These are phyloP conservation scores for Colletotrichum phormii DNA, from an alignment of 2,329 filamentous ascomycete species.

Conservation along the genomic window DNA sequence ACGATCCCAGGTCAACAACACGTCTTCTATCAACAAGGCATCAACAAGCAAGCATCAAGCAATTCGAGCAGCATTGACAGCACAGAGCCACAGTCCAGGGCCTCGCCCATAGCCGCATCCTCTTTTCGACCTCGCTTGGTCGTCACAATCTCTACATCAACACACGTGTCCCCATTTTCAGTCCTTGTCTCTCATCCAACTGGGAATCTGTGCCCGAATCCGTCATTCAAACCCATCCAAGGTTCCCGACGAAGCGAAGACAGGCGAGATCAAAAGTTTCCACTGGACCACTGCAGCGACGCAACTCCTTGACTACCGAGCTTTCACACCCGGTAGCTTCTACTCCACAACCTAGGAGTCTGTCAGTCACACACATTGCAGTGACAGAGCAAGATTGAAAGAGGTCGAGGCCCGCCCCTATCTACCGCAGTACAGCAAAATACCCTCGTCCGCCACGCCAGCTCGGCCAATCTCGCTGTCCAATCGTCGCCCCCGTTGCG, in stretches of 20 bases:
- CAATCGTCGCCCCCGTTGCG: conserved; percentile 36
- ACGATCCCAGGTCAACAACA: conserved; percentile 27
- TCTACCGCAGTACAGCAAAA: conserved; percentile 20
- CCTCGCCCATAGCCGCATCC: conserved; percentile 18
- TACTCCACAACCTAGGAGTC: not conserved
- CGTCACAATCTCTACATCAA: conserved; percentile 33
- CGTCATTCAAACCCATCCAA: conserved; percentile 25
- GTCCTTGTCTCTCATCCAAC: conserved; percentile 32
- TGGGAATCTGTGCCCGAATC: conserved; percentile 26
- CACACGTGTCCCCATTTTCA: conserved; percentile 24
- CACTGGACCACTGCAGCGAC: conserved; percentile 12
- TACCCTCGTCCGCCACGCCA: conserved; percentile 36
- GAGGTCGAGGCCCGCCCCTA: conserved; percentile 24
- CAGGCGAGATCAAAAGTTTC: conserved; percentile 35
- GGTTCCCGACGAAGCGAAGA: not conserved
- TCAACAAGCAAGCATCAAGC: conserved; percentile 28
- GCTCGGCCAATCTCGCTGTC: conserved; percentile 36
- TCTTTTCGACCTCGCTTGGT: conserved; percentile 18
- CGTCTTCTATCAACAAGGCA: conserved; percentile 11
- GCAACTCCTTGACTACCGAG: conserved; percentile 16
- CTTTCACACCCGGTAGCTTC: not conserved
- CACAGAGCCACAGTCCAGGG: conserved; percentile 22
- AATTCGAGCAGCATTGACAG: conserved; percentile 29
- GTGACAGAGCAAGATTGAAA: not conserved
- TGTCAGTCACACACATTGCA: not conserved